A percentile compares a stretch with the other conserved stretches of the same genome.
Conservation (phyloP, 1,139 yeast genomes). For the Lodderomyces oxycetoniae region DNA sequence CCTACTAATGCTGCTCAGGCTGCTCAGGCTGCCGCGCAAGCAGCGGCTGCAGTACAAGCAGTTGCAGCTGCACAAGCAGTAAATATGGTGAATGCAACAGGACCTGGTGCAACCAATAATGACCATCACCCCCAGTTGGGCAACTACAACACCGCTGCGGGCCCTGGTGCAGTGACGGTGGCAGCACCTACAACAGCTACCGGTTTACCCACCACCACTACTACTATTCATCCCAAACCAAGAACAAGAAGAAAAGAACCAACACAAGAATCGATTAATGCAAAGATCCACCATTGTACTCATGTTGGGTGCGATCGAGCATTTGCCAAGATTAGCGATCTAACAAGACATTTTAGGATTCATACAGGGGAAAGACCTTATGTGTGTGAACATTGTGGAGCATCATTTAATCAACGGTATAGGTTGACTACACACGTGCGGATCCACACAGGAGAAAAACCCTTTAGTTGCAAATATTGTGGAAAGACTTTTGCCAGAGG, state of each 20-base stretch:
- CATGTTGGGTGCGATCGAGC: constrained; percentile 17
- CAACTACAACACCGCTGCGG: not conserved
- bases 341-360: constrained; percentile 21
- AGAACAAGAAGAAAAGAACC: constrained; percentile 2
- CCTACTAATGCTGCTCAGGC: constrained; percentile 1
- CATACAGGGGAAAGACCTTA: constrained; percentile 28
- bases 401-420: constrained; percentile 24
- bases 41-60: constrained; percentile 2
- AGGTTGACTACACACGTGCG: constrained; percentile 25
- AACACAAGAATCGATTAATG: constrained; percentile 8
- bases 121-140: not conserved
- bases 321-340: constrained; percentile 22
- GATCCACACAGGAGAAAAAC: constrained; percentile 27
- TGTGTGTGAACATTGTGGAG: constrained; percentile 20
- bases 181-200: not conserved
- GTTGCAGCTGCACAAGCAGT: constrained; percentile 3
- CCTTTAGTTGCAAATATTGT: constrained; percentile 23
- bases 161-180: constrained; percentile 2
- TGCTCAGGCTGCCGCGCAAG: constrained; percentile 1
- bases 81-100: not conserved
- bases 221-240: not conserved
- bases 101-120: not conserved
- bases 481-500: constrained; percentile 25
- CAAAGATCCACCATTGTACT: constrained; percentile 19
- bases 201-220: constrained; percentile 12